Conservation (phyloP, 768 basidiomycete genomes). For the Hemileccinum rubropunctum region DNA sequence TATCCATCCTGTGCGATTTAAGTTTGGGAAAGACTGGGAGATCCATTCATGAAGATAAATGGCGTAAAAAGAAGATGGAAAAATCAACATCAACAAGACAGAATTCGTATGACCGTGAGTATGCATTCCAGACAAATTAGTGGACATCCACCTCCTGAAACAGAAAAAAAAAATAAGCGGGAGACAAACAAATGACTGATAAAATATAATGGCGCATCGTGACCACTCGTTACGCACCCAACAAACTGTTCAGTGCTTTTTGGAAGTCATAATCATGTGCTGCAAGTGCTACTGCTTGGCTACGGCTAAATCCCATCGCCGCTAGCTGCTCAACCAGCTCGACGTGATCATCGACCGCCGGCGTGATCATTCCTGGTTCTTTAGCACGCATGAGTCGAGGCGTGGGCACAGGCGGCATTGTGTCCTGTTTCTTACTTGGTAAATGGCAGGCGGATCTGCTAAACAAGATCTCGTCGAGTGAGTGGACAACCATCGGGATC, state of each 20-base stretch:
- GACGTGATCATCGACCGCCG: slow-evolving; percentile 67
- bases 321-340: slow-evolving; percentile 76
- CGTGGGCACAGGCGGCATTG: slow-evolving; percentile 42
- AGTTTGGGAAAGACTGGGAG: slow-evolving; percentile 9
- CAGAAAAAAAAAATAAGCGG: slow-evolving; percentile 1
- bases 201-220: slow-evolving; percentile 12
- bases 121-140: slow-evolving; percentile 26
- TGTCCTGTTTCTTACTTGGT: slow-evolving; percentile 66
- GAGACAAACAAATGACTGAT: slow-evolving; percentile 10
- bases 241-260: slow-evolving; percentile 71
- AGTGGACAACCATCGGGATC: slow-evolving; percentile 21
- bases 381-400: slow-evolving; percentile 42
- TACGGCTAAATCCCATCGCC: slow-evolving; percentile 87
- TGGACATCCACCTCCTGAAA: too few relatives aligned
- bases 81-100: slow-evolving; percentile 12
- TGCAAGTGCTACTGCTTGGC: slow-evolving; percentile 85
- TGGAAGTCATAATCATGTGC: slow-evolving; percentile 79
- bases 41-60: slow-evolving; percentile 14
- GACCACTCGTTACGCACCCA: slow-evolving; percentile 36
- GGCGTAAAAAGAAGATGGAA: slow-evolving; percentile 1
- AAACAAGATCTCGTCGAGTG: slow-evolving; percentile 19
- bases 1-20: background rate
- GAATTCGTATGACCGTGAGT: slow-evolving; percentile 31
- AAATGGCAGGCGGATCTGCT: slow-evolving; percentile 72
- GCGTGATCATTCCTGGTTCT: slow-evolving; percentile 41